These are phyloP conservation scores for Cryphonectria nitschkei DNA, from an alignment of 2,329 filamentous ascomycete species.

Conservation along the genomic window DNA sequence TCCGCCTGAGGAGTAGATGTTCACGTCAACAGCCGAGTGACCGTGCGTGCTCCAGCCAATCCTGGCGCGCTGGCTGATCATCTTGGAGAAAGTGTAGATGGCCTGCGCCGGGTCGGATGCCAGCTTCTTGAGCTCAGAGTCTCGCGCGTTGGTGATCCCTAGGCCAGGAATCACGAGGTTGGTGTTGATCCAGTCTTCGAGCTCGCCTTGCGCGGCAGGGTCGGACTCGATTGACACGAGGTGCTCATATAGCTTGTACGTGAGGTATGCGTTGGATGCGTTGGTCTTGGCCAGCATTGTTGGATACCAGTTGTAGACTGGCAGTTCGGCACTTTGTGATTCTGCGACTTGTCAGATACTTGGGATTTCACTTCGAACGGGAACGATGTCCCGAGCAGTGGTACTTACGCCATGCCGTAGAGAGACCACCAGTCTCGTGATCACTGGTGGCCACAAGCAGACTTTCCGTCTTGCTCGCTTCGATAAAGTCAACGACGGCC, in stretches of 20 bases:
- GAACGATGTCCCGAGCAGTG: not conserved
- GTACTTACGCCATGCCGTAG: slow-evolving; percentile 73
- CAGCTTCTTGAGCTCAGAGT: slow-evolving; percentile 71
- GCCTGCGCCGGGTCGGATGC: slow-evolving; percentile 60
- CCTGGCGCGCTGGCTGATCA: slow-evolving; percentile 85
- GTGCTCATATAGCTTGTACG: slow-evolving; percentile 63
- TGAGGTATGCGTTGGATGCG: slow-evolving; percentile 74
- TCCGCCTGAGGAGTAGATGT: slow-evolving; percentile 84
- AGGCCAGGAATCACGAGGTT: slow-evolving; percentile 71
- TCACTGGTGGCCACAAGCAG: slow-evolving; percentile 90
- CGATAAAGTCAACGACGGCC: slow-evolving; percentile 82
- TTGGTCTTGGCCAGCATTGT: slow-evolving; percentile 75
- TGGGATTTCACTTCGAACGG: not conserved
- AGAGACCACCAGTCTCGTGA: slow-evolving; percentile 91
- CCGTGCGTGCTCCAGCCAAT: slow-evolving; percentile 95
- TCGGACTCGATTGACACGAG: slow-evolving; percentile 46
- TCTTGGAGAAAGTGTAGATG: slow-evolving; percentile 70
- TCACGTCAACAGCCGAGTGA: slow-evolving; percentile 92
- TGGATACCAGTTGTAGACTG: slow-evolving; percentile 78
- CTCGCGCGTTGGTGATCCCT: slow-evolving; percentile 74
- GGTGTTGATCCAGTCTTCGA: slow-evolving; percentile 68
- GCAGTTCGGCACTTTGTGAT: slow-evolving; percentile 43
- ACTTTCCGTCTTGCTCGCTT: slow-evolving; percentile 71
- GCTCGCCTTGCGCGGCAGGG: slow-evolving; percentile 41
- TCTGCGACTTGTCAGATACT: slow-evolving; percentile 18